Evolutionary conservation across 163 green algal species (phyloP).

Genomic region (Coccomyxa subellipsoidea): DNA sequence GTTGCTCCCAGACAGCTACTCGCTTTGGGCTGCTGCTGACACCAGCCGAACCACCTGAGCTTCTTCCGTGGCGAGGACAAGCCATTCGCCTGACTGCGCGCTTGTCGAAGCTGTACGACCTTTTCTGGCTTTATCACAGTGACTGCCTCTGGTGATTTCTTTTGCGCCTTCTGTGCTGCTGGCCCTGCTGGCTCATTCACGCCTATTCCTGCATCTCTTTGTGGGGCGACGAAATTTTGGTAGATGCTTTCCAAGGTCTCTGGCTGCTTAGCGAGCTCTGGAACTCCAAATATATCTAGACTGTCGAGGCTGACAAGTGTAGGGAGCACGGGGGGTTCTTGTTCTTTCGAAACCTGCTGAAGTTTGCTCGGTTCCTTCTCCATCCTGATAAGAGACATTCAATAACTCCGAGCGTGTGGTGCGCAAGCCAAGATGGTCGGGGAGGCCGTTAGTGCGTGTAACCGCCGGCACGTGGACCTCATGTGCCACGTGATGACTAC

Average conservation of each 20-base stretch:
- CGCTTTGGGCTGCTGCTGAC: background rate
- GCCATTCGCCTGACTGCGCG: too few relatives aligned
- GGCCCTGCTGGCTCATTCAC: background rate
- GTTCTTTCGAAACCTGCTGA: background rate
- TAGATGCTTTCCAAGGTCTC: background rate
- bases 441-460: too few relatives aligned
- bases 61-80: too few relatives aligned
- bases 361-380: background rate
- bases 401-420: too few relatives aligned
- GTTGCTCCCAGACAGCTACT: background rate
- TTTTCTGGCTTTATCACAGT: too few relatives aligned
- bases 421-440: too few relatives aligned
- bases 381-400: too few relatives aligned
- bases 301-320: conserved; percentile 3
- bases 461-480: too few relatives aligned
- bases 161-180: background rate
- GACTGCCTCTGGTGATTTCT: background rate
- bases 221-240: background rate
- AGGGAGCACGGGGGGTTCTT: background rate
- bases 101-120: too few relatives aligned
- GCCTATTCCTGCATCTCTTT: background rate
- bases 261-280: background rate
- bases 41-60: background rate
- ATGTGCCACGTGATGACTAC: too few relatives aligned
- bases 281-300: background rate